Evolutionary conservation across 352 stramenopile species (phyloP).

Genomic region (Phytophthora foliorum): DNA sequence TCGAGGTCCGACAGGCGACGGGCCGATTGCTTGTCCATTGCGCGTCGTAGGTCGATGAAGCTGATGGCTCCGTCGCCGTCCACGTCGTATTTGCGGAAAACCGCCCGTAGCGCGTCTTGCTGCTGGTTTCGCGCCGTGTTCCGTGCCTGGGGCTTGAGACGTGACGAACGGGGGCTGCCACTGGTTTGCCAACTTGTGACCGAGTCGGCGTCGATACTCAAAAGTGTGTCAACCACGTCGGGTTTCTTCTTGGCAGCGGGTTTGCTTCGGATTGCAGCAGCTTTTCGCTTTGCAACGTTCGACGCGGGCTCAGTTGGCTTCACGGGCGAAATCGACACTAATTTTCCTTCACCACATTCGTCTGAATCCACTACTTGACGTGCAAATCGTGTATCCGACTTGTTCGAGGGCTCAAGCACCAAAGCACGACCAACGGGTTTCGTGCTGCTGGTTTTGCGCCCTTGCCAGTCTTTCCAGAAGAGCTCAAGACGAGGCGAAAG

Average conservation of each 20-base stretch:
- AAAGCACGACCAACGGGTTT: no score
- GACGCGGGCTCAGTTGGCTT: no score
- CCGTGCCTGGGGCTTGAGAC: no score
- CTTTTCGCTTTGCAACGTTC: no score
- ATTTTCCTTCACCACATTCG: neutral
- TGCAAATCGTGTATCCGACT: conserved; percentile 7
- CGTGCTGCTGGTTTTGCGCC: no score
- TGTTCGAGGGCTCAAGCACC: neutral
- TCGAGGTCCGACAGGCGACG: conserved; percentile 48
- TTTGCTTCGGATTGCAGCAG: neutral
- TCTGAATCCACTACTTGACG: neutral
- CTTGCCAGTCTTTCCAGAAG: conserved; percentile 49
- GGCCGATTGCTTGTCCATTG: conserved; percentile 31
- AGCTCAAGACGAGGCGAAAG: conserved; percentile 18
- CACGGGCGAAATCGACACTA: conserved; percentile 9
- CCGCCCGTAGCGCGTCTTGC: conserved; percentile 32
- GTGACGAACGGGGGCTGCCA: no score
- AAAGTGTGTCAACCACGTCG: conserved; percentile 46
- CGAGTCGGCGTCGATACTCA: conserved; percentile 65
- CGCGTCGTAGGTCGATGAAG: conserved; percentile 58
- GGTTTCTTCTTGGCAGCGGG: neutral
- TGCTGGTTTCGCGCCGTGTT: conserved; percentile 1
- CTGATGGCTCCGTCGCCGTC: conserved; percentile 59
- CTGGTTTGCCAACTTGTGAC: no score
- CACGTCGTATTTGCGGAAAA: conserved; percentile 64